Conservation (phyloP, 75 land plant genomes). For the Cunninghamia lanceolata region DNA sequence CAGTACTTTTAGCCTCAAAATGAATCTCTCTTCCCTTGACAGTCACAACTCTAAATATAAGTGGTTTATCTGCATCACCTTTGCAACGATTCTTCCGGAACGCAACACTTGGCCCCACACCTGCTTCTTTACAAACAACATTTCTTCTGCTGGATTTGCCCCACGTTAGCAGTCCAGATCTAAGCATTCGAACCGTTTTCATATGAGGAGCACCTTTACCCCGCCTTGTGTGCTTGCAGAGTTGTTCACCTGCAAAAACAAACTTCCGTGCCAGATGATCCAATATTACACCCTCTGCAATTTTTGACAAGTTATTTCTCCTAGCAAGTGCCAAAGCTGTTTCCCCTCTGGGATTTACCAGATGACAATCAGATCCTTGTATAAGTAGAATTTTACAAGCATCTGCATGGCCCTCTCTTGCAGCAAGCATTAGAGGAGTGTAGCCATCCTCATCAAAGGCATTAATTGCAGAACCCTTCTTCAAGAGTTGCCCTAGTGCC, state of each 20-base stretch:
- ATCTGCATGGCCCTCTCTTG: conserved; percentile 50
- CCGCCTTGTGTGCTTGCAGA: conserved; percentile 48
- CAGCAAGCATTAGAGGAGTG: conserved; percentile 56
- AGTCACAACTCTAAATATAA: conserved; percentile 59
- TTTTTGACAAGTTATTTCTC: conserved; percentile 24
- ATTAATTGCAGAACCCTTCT: conserved; percentile 33
- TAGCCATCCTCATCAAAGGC: conserved; percentile 42
- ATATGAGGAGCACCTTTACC: conserved; percentile 50
- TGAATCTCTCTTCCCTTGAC: conserved; percentile 67
- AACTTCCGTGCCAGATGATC: conserved; percentile 46
- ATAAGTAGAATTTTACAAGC: conserved; percentile 42
- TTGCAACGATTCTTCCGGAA: conserved; percentile 54
- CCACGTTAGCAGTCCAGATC: conserved; percentile 61
- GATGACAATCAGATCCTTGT: conserved; percentile 27
- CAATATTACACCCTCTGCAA: conserved; percentile 38
- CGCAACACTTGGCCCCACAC: conserved; percentile 45
- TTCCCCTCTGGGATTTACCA: conserved; percentile 29
- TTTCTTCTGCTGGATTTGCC: conserved; percentile 61
- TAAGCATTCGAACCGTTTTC: conserved; percentile 44
- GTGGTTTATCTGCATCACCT: conserved; percentile 49
- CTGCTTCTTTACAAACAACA: conserved; percentile 61
- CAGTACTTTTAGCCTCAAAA: conserved; percentile 56
- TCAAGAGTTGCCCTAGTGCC: conserved; percentile 32
- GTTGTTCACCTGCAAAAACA: conserved; percentile 37
- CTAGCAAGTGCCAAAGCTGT: conserved; percentile 48